Conservation (phyloP, 2,329 filamentous ascomycete genomes). For the Atkinsonella texensis region DNA sequence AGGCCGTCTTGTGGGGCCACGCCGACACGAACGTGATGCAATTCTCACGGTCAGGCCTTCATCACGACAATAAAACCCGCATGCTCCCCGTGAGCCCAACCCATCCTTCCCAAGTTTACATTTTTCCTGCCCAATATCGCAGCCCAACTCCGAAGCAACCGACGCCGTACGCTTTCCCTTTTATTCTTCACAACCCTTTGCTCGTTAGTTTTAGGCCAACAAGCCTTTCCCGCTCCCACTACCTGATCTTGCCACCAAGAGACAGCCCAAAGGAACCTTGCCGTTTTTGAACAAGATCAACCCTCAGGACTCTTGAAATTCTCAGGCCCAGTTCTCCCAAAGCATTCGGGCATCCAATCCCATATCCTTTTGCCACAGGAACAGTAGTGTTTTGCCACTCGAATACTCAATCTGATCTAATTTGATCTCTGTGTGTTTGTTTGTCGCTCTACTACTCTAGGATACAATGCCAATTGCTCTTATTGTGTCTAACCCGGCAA, state of each 20-base stretch:
- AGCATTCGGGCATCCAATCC: slow-evolving; percentile 3
- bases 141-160: slow-evolving; percentile 11
- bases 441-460: slow-evolving; percentile 5
- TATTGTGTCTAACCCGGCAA: slow-evolving; percentile 33
- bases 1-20: slow-evolving; percentile 14
- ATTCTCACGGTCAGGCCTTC: slow-evolving; percentile 16
- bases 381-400: slow-evolving; percentile 1
- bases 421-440: slow-evolving; percentile 4
- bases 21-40: slow-evolving; percentile 6
- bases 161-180: neutral
- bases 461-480: slow-evolving; percentile 35
- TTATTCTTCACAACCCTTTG: slow-evolving; percentile 9
- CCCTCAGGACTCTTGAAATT: slow-evolving; percentile 12
- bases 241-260: slow-evolving; percentile 10
- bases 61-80: slow-evolving; percentile 36
- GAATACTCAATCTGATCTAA: slow-evolving; percentile 4
- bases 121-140: slow-evolving; percentile 27
- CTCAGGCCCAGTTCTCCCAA: slow-evolving; percentile 17
- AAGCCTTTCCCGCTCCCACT: slow-evolving; percentile 9
- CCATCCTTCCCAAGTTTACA: slow-evolving; percentile 14
- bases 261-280: slow-evolving; percentile 8
- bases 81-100: slow-evolving; percentile 32
- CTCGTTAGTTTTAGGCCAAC: slow-evolving; percentile 8
- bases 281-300: slow-evolving; percentile 7
- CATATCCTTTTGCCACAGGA: slow-evolving; percentile 11